Conservation (phyloP, 2,329 filamentous ascomycete species). For the Chalaropsis thielavioides region DNA sequence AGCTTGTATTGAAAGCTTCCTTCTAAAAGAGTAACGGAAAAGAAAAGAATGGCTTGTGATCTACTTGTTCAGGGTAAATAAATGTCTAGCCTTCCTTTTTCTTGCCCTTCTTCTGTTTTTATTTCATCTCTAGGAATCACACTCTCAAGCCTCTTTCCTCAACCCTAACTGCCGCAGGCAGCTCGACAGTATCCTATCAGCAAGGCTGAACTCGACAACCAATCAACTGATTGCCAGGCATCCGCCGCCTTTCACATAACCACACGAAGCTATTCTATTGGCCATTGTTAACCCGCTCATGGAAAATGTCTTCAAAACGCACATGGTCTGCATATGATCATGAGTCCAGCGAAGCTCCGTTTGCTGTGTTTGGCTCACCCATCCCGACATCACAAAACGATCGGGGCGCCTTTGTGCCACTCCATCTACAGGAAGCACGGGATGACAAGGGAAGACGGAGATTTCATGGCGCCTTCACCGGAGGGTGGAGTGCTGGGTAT, state of each 20-base stretch:
- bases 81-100: no score
- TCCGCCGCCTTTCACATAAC: no score
- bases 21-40: no score
- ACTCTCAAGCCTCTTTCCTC: no score
- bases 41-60: neutral
- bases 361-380: conserved; percentile 68
- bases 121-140: no score
- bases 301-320: conserved; percentile 61
- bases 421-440: conserved; percentile 97
- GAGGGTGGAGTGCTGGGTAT: conserved; percentile 87
- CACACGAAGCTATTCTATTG: no score
- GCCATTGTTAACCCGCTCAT: neutral
- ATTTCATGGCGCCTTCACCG: conserved; percentile 90
- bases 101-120: no score
- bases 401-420: conserved; percentile 78
- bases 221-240: no score
- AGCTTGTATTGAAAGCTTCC: neutral
- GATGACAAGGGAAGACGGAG: conserved; percentile 84
- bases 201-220: no score
- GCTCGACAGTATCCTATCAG: no score
- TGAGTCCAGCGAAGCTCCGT: conserved; percentile 57
- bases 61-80: no score
- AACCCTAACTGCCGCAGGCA: no score
- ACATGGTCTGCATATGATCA: conserved; percentile 65
- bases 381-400: conserved; percentile 72